These are phyloP conservation scores for Purpureocillium takamizusanense DNA, from an alignment of 2,329 filamentous ascomycete genomes.

Conservation along the genomic window DNA sequence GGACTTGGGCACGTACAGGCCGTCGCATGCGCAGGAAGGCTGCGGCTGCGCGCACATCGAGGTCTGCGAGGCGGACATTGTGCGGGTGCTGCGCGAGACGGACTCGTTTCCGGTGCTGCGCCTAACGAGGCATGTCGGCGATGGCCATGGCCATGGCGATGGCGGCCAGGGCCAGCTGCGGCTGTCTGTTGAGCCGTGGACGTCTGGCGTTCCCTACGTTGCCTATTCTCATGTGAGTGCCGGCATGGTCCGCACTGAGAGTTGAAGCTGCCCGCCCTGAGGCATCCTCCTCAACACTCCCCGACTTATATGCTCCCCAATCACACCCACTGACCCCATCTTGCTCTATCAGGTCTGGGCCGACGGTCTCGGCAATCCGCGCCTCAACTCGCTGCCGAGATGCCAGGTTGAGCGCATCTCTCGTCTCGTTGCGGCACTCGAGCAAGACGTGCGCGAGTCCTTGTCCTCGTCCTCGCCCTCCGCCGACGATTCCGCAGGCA, in stretches of 20 bases:
- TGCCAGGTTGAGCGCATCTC: conserved; percentile 20
- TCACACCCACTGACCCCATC: too few relatives aligned
- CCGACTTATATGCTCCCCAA: too few relatives aligned
- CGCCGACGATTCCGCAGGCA: too few relatives aligned
- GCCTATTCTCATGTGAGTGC: conserved; percentile 22
- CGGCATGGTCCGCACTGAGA: too few relatives aligned
- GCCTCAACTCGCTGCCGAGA: conserved; percentile 16
- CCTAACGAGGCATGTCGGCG: conserved; percentile 2
- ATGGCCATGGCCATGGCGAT: too few relatives aligned
- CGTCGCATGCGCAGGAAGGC: conserved; percentile 10
- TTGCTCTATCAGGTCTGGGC: conserved; percentile 23
- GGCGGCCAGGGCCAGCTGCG: conserved; percentile 2
- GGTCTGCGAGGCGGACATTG: conserved; percentile 9
- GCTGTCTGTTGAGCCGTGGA: conserved; percentile 13
- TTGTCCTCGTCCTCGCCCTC: too few relatives aligned
- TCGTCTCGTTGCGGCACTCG: conserved; percentile 12
- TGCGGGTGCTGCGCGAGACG: conserved; percentile 7
- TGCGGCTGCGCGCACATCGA: conserved; percentile 14
- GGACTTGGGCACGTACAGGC: conserved; percentile 15
- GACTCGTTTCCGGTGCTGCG: conserved; percentile 12
- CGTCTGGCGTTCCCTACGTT: conserved; percentile 16
- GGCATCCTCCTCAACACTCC: too few relatives aligned
- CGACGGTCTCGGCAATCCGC: conserved; percentile 23
- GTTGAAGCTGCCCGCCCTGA: too few relatives aligned
- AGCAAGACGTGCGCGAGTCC: not conserved